Base-by-base conservation (phyloP, 441 rosid species). In the Populus trichocarpa region DNA sequence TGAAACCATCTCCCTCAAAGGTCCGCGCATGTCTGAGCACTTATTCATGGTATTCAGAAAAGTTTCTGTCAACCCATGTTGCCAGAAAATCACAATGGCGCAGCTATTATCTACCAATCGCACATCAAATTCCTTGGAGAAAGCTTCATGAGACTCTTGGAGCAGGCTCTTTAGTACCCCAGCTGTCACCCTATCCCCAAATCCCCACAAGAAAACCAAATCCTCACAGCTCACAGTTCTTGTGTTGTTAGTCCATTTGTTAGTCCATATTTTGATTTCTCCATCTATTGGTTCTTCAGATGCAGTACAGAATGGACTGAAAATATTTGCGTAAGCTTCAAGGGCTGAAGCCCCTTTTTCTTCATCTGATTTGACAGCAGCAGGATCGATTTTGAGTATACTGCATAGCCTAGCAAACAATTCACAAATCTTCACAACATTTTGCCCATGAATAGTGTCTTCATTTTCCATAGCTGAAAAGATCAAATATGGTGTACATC, bases 151-250 rank as follows among this genome's bases (percentile, higher is more conserved):
- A 6, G 89, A 88, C 68, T 81, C 89, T 82, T 83, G 88, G 20
- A 95, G 95, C 81, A 70, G 76, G 72, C 78, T 84, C 86, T 92
- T 93, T 77, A 95, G 89, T 77, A 20, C 77, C 82, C 89, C 79
- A 30, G 93, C 89, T 3, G 97, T 80, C 82, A 87, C 33, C 20
- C 83, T 69, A 42, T 81, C 80, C 64, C 71, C 69, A 32, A 92
- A 88, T 25, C 98, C 98, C 96, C 97, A 93, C 70, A 95, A 71
- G 88, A 93, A 93, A 77, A 91, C 92, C 78, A 91, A 72, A 78
- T 93, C 85, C 71, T 87, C 82, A 28, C 93, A 87, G 81, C 88
- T 87, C 59, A 89, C 90, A 83, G 84, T 88, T 78, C 84, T 82
- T 22, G 82, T 66, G 83, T 81, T 89, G 78, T 84, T 87, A 64